phyloP scores from a whole-genome alignment of 345 rosid species.

The Eutrema yunnanense region DNA sequence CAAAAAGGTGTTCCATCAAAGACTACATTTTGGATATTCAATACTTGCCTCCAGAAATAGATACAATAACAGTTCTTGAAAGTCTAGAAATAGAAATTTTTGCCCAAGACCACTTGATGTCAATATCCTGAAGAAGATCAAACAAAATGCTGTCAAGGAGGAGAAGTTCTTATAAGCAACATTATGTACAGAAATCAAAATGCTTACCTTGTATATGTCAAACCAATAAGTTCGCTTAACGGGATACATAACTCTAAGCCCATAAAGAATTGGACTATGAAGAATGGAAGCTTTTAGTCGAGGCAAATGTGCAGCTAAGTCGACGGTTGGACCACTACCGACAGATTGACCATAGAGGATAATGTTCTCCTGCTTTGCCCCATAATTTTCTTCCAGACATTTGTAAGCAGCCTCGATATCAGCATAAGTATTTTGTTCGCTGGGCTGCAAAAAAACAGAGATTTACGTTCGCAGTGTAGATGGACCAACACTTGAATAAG shows the following conservation, averaged over 20 bases:
- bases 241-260: constrained; percentile 98
- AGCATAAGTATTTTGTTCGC: constrained; percentile 87
- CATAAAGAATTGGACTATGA: constrained; percentile 94
- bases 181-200: background rate
- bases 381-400: constrained; percentile 83
- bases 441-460: constrained; percentile 52
- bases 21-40: background rate
- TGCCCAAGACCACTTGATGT: background rate
- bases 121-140: constrained; percentile 48
- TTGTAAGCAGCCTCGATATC: constrained; percentile 94
- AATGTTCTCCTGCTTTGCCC: constrained; percentile 78
- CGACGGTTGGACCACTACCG: constrained; percentile 96
- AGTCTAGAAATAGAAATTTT: background rate
- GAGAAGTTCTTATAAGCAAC: background rate
- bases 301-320: constrained; percentile 74
- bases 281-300: constrained; percentile 73
- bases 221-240: constrained; percentile 90
- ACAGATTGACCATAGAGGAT: constrained; percentile 94
- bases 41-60: background rate
- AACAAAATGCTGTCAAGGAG: constrained; percentile 1
- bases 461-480: background rate
- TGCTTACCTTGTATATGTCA: constrained; percentile 84
- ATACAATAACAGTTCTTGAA: constrained; percentile 3
- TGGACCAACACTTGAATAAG: constrained; percentile 1
- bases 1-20: background rate